These are phyloP conservation scores for Metarhizium guizhouense DNA, from an alignment of 2,329 filamentous ascomycete species.

Conservation along the genomic window DNA sequence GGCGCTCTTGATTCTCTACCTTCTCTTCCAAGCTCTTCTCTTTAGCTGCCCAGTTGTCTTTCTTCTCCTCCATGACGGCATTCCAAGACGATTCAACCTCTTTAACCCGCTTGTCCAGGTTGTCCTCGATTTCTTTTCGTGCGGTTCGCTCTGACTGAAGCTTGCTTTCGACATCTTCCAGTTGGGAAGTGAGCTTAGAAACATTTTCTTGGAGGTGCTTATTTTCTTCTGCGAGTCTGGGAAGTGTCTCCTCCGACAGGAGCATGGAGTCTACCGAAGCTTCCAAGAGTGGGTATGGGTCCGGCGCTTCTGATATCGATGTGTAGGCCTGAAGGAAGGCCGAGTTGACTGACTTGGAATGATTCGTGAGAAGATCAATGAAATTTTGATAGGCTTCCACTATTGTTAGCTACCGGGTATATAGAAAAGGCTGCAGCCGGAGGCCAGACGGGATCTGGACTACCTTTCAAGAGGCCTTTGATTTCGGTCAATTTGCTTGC, in stretches of 20 bases:
- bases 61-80: slow-evolving; percentile 84
- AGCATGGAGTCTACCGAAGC: slow-evolving; percentile 93
- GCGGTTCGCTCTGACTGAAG: slow-evolving; percentile 69
- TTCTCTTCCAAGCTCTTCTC: slow-evolving; percentile 89
- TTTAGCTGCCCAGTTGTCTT: slow-evolving; percentile 92
- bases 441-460: background rate
- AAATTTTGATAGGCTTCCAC: slow-evolving; percentile 83
- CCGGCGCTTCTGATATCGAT: slow-evolving; percentile 86
- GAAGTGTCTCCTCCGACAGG: slow-evolving; percentile 83
- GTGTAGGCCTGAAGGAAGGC: slow-evolving; percentile 91
- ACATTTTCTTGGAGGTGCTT: slow-evolving; percentile 75
- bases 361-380: slow-evolving; percentile 91
- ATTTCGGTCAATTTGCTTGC: slow-evolving; percentile 76
- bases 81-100: slow-evolving; percentile 87
- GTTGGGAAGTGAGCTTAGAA: slow-evolving; percentile 62
- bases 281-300: slow-evolving; percentile 92
- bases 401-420: slow-evolving; percentile 10
- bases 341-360: slow-evolving; percentile 88
- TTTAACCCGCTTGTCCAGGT: slow-evolving; percentile 70
- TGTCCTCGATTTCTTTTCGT: slow-evolving; percentile 67
- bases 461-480: slow-evolving; percentile 82
- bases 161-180: slow-evolving; percentile 74
- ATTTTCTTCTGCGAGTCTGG: slow-evolving; percentile 83
- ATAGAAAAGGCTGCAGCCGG: background rate
- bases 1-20: slow-evolving; percentile 82